Evolutionary conservation across 169 alveolate genomes (phyloP), one percentile per base, ranked within the genome.

Genomic region (Plasmodium gonderi): DNA sequence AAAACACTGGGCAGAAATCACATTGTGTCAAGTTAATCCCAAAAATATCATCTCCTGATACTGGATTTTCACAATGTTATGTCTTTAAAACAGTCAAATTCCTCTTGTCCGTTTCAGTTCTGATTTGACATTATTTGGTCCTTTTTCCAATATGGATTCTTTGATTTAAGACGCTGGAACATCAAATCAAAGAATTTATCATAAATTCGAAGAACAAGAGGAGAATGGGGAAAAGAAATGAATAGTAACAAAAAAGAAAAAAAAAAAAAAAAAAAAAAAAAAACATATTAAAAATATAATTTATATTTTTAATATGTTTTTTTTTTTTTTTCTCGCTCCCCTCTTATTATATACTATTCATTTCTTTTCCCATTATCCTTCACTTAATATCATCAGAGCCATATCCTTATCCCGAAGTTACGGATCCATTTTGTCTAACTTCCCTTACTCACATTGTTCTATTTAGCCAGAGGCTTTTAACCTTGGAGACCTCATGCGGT

Each of bases 401-500:
- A 97, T 51, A 96, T 96, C 98, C 97, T 96, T 95, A 91, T 95
- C 98, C 98, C 98, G 98, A 96, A 97, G 98, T 96, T 97, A 96
- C 98, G 97, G 98, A 97, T 96, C 98, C 93, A 96, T 91, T 96
- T 96, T 96, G 97, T 98, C 98, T 60, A 97, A 97, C 98, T 97
- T 97, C 98, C 98, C 97, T 96, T 97, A 96, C 95, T 97, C 96
- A 95, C 98, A 91, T 97, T 97, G 87, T 96, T 97, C 98, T 97
- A 96, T 95, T 94, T 85, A 97, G 96, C 98, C 98, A 97, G 98
- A 97, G 98, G 98, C 98, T 97, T 94, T 97, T 96, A 96, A 97
- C 98, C 97, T 96, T 96, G 97, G 98, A 97, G 98, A 97, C 98
- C 99, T 97, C 98, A 96, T 96, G 99, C 99, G 99, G 99, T 97